Percentiles rank a stretch among this genome's conserved stretches.
These are phyloP conservation scores for Euphorbia tirucalli DNA, from an alignment of 345 rosid species.

Conservation along the genomic window DNA sequence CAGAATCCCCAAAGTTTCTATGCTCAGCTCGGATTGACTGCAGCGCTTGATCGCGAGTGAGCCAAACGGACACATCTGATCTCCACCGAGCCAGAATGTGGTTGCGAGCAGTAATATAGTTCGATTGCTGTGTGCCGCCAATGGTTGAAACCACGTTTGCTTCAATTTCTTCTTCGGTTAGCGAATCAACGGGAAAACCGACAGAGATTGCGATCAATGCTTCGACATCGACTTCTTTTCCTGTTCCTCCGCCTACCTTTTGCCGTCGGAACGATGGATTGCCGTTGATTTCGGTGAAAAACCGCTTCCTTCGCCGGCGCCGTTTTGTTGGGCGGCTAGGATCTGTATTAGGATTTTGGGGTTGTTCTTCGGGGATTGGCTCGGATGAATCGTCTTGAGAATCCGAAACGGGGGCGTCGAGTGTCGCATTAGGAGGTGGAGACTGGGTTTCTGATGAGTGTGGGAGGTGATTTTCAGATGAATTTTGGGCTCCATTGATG, in stretches of 20 bases:
- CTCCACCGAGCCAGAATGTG: slow-evolving; percentile 85
- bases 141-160: slow-evolving; percentile 68
- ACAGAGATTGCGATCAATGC: slow-evolving; percentile 81
- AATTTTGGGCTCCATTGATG: slow-evolving; percentile 40
- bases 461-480: slow-evolving; percentile 36
- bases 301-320: slow-evolving; percentile 74
- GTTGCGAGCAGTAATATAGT: slow-evolving; percentile 78
- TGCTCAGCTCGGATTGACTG: slow-evolving; percentile 77
- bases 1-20: slow-evolving; percentile 56
- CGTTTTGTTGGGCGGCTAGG: slow-evolving; percentile 50
- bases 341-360: slow-evolving; percentile 42
- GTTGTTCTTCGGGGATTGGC: slow-evolving; percentile 41
- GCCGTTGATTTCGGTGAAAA: slow-evolving; percentile 82
- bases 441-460: slow-evolving; percentile 37
- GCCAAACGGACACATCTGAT: slow-evolving; percentile 74
- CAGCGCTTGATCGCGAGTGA: slow-evolving; percentile 69
- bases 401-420: slow-evolving; percentile 54
- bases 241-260: slow-evolving; percentile 39
- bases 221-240: slow-evolving; percentile 76
- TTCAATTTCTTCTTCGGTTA: slow-evolving; percentile 94
- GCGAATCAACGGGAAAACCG: slow-evolving; percentile 86
- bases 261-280: slow-evolving; percentile 68
- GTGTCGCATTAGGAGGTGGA: slow-evolving; percentile 31
- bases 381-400: slow-evolving; percentile 77
- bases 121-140: slow-evolving; percentile 74